Evolutionary conservation across 305 asterid species (phyloP).

Genomic region (Nicotiana rustica): DNA sequence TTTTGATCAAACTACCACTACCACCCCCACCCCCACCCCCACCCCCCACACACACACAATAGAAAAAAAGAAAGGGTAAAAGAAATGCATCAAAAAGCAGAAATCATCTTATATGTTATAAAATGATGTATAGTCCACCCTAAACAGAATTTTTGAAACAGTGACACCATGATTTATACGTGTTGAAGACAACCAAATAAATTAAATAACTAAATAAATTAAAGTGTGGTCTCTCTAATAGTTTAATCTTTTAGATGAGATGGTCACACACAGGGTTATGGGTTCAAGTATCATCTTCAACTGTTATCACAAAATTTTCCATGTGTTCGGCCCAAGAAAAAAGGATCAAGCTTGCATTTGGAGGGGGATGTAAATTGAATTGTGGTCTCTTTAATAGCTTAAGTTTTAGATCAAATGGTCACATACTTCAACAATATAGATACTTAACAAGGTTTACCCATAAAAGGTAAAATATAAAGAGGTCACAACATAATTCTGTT

Average conservation of each 20-base stretch:
- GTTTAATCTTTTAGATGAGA: neutral
- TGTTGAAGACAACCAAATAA: neutral
- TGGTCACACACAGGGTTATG: neutral
- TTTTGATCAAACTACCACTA: neutral
- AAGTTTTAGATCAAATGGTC: neutral
- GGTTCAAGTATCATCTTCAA: neutral
- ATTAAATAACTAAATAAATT: neutral
- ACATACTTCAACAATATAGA: neutral
- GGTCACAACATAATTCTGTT: constrained; percentile 21
- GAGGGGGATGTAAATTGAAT: no score
- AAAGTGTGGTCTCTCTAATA: neutral
- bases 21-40: neutral
- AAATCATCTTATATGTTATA: neutral
- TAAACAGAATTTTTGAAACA: neutral
- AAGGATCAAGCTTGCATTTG: neutral
- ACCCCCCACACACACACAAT: no score
- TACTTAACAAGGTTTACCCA: neutral
- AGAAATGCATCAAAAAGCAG: neutral
- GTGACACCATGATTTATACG: neutral
- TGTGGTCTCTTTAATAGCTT: neutral
- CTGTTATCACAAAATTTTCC: neutral
- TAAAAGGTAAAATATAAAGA: constrained; percentile 4
- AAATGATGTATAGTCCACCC: neutral
- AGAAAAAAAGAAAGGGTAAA: neutral
- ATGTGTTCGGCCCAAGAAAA: neutral